Evolutionary conservation across 1,284 basidiomycete genomes (phyloP), one percentile per base, ranked within the genome.

Genomic region (Apiotrichum mycotoxinovorans): DNA sequence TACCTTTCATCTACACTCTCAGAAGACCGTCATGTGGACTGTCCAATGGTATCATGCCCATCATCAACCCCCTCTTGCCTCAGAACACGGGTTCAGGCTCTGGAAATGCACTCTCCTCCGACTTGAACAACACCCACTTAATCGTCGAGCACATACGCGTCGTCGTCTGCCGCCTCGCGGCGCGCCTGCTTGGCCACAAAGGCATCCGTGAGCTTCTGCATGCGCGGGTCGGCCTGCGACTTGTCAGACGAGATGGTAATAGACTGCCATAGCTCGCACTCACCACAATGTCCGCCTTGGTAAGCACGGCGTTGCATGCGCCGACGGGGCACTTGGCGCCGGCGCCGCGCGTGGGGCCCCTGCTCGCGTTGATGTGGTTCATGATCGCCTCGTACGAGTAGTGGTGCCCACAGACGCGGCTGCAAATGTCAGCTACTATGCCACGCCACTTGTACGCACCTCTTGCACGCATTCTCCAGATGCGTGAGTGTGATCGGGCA

Each of bases 401-500:
- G 33, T 62, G 58, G 51, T 71, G 69, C 3, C 51, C 53, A 43
- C 69, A 71, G 0, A 2, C 22, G 11, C 48, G 52, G 35, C 69
- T 71, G 57, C 79, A 14, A 17, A 4, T 66, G 82, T 84, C 2
- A 83, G 82, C 42, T 73, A n/a, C n/a, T n/a, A n/a, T n/a, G n/a
- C n/a, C n/a, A n/a, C n/a, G n/a, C n/a, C n/a, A n/a, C n/a, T n/a
- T 23, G 22, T 4, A 51, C 63, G 33, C 44, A 72, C 73, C 66
- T 68, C 11, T 86, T 89, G 54, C 86, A 74, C 7, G 90, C 89
- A 52, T 92, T 79, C 30, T 80, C 79, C 30, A 89, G 80, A 12
- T 80, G 70, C 5, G 77, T 81, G 46, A 91, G 79, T 0, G 87
- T 85, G 51, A 93, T 78, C 2, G 90, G 89, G 63, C 90, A 93